Evolutionary conservation across 2,329 filamentous ascomycete genomes (phyloP), one percentile per base, ranked within the genome.

Genomic region (Sarocladiaceae sp.): DNA sequence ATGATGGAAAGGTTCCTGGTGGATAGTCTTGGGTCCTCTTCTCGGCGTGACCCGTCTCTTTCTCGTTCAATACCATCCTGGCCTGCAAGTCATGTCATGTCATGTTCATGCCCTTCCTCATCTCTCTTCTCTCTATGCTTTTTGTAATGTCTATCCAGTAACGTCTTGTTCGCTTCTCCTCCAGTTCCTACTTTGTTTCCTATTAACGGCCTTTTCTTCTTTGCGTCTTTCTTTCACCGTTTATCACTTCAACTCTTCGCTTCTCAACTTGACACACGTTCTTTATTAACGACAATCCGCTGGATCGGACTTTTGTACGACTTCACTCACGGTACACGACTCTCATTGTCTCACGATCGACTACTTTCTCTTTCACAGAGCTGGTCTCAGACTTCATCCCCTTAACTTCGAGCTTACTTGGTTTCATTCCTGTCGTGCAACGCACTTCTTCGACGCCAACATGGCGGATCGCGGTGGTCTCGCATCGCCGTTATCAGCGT

Each of bases 221-320:
- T 9, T 31, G 21, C 21, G 19, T 39, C 23, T 45, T 20, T 19
- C 43, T 10, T 29, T 18, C 31, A 19, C 13, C 10, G 15, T 9
- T 23, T 16, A 24, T 24, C 29, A 19, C 15, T 31, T 33, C 26
- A 29, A n/a, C 26, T 13, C 26, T 13, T 13, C 31, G n/a, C 31
- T 33, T 33, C 31, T 12, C 31, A n/a, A n/a, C 31, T 33, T 33
- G 7, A 7, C 31, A 33, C 7, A 12, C 31, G n/a, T 15, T 33
- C n/a, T 16, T 33, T 16, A 29, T 29, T 29, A 29, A 29, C 13
- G 9, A 9, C 26, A 29, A n/a, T 43, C 40, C 29, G 26, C 40
- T 43, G 26, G 40, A 20, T 43, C 40, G 26, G 26, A 32, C 18
- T 23, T n/a, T 33, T 43, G 40, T 32, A 32, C 40, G 40, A 19